Percentiles rank a stretch among this genome's conserved stretches.
phyloP scores from a whole-genome alignment of 2,329 filamentous ascomycete species.

The Calycina herbarum region DNA sequence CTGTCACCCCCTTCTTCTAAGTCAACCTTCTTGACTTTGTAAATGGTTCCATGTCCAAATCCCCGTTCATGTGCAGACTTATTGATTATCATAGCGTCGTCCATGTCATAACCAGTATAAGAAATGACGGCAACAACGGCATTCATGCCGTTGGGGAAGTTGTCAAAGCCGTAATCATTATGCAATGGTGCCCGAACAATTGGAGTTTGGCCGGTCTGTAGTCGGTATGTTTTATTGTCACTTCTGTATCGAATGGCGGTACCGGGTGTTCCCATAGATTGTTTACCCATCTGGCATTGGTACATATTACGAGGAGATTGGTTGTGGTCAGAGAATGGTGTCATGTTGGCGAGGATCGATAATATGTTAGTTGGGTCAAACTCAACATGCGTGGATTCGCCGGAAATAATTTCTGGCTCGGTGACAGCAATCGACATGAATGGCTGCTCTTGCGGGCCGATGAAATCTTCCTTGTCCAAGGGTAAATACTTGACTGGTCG shows the following conservation, averaged over 20 bases:
- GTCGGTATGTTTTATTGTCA: slow-evolving; percentile 93
- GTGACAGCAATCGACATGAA: slow-evolving; percentile 97
- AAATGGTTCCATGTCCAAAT: slow-evolving; percentile 93
- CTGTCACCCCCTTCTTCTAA: slow-evolving; percentile 75
- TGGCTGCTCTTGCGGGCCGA: slow-evolving; percentile 93
- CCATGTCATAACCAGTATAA: slow-evolving; percentile 99
- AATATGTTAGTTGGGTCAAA: slow-evolving; percentile 94
- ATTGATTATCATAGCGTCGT: slow-evolving; percentile 99
- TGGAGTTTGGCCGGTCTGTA: slow-evolving; percentile 95
- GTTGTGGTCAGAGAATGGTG: slow-evolving; percentile 97
- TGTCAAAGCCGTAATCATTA: slow-evolving; percentile 95
- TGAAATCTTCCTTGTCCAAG: slow-evolving; percentile 79
- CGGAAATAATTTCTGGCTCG: slow-evolving; percentile 83
- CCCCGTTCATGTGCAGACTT: slow-evolving; percentile 95
- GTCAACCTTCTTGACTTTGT: slow-evolving; percentile 93
- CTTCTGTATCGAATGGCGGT: slow-evolving; percentile 82
- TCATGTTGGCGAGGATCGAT: slow-evolving; percentile 97
- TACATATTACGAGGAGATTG: slow-evolving; percentile 99
- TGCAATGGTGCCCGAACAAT: slow-evolving; percentile 89
- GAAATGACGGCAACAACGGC: slow-evolving; percentile 96
- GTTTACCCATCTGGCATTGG: slow-evolving; percentile 98
- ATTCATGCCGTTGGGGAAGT: slow-evolving; percentile 96
- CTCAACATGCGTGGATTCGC: slow-evolving; percentile 90
- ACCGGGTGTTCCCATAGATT: slow-evolving; percentile 96
- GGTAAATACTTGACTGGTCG: slow-evolving; percentile 90